Conservation (phyloP, 2,329 filamentous ascomycete genomes). For the Paecilomyces formosus region DNA sequence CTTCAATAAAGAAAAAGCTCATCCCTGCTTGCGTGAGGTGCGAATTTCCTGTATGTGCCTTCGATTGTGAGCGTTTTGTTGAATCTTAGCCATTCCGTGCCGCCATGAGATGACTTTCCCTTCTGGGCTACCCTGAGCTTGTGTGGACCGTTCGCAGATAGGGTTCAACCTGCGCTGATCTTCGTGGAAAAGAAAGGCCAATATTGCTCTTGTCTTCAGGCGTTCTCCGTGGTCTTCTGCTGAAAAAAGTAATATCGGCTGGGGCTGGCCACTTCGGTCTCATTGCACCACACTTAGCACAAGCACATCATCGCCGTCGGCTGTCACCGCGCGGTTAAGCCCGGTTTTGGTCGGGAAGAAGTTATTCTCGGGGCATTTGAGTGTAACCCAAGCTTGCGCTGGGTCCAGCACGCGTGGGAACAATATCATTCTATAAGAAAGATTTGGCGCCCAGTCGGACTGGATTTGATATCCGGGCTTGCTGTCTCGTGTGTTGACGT, state of each 20-base stretch:
- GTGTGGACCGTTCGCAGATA: neutral
- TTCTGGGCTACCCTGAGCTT: neutral
- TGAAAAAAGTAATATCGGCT: neutral
- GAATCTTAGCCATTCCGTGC: neutral
- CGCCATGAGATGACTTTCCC: neutral
- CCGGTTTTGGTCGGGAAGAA: neutral
- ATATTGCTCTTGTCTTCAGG: too few species aligned
- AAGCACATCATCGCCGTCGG: slow-evolving; percentile 1
- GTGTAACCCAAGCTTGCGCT: neutral
- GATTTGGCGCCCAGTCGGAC: neutral
- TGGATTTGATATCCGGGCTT: neutral
- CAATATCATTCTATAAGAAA: neutral
- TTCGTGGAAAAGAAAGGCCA: neutral
- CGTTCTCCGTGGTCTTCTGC: too few species aligned
- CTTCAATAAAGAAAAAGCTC: neutral
- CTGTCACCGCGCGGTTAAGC: neutral
- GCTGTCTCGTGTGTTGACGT: neutral
- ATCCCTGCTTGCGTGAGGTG: neutral
- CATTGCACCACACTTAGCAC: slow-evolving; percentile 1
- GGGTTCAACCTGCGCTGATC: neutral
- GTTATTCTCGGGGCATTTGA: neutral
- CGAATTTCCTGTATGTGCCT: neutral
- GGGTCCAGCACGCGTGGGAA: neutral
- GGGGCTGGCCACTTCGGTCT: neutral
- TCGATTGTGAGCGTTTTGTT: neutral